phyloP scores from a whole-genome alignment of 2,329 filamentous ascomycete genomes.

The Hypoxylon sp. region DNA sequence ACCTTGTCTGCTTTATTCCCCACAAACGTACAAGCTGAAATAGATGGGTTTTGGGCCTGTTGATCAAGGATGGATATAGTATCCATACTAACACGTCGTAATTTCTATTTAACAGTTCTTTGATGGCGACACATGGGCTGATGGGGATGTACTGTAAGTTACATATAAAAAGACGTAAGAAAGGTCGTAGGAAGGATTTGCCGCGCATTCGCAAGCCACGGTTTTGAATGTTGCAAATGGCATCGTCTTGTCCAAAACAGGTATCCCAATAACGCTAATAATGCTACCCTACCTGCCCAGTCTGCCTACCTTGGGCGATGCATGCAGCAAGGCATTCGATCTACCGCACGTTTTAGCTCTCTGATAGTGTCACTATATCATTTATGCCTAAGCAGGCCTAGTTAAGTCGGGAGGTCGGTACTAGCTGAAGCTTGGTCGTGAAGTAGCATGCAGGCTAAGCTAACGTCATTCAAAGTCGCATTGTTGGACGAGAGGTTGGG shows the following conservation, averaged over 20 bases:
- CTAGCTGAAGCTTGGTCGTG: slow-evolving; percentile 36
- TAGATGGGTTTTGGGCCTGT: background rate
- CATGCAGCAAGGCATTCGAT: slow-evolving; percentile 33
- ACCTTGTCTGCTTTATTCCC: slow-evolving; percentile 23
- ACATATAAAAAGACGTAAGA: too few species aligned
- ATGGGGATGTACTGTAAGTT: too few species aligned
- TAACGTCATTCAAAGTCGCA: slow-evolving; percentile 39
- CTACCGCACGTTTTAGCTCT: slow-evolving; percentile 21
- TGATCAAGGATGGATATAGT: slow-evolving; percentile 23
- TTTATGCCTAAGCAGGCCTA: slow-evolving; percentile 27
- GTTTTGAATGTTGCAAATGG: slow-evolving; percentile 9
- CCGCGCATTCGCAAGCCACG: background rate
- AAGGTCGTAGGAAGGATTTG: slow-evolving; percentile 1
- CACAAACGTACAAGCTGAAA: slow-evolving; percentile 21
- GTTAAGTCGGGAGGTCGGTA: slow-evolving; percentile 32
- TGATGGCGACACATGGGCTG: slow-evolving; percentile 4
- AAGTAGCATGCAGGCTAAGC: slow-evolving; percentile 27
- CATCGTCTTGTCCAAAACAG: slow-evolving; percentile 14
- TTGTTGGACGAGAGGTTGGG: slow-evolving; percentile 31
- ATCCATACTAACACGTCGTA: slow-evolving; percentile 25
- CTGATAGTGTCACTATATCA: slow-evolving; percentile 21
- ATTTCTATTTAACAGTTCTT: slow-evolving; percentile 17
- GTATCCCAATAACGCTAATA: slow-evolving; percentile 7
- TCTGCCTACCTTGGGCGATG: slow-evolving; percentile 12
- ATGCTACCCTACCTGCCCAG: slow-evolving; percentile 22